phyloP scores from a whole-genome alignment of 768 basidiomycete genomes.

The Mycena epipterygia region DNA sequence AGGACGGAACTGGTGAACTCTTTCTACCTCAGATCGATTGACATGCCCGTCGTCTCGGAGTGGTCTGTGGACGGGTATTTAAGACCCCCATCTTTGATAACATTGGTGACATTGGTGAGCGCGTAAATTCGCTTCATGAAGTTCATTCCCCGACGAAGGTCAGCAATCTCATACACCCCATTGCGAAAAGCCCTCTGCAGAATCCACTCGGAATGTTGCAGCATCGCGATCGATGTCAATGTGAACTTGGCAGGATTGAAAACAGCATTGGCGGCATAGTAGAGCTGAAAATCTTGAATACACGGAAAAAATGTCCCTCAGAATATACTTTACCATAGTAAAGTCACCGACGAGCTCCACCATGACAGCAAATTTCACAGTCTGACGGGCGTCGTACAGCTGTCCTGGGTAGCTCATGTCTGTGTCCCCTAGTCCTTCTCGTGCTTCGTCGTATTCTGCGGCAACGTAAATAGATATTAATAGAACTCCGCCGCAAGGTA shows the following conservation, averaged over 20 bases:
- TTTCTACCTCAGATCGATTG: constrained; percentile 44
- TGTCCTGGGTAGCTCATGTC: background rate
- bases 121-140: constrained; percentile 52
- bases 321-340: constrained; percentile 22
- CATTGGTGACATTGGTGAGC: constrained; percentile 36
- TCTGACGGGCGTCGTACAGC: background rate
- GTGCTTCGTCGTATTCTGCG: constrained; percentile 30
- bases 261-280: constrained; percentile 50
- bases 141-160: constrained; percentile 41
- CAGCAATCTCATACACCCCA: constrained; percentile 35
- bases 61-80: constrained; percentile 40
- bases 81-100: constrained; percentile 43
- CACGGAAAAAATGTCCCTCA: background rate
- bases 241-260: constrained; percentile 52
- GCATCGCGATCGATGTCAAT: constrained; percentile 54
- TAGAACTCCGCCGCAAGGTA: background rate
- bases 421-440: constrained; percentile 22
- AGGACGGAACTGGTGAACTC: constrained; percentile 12
- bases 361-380: constrained; percentile 5
- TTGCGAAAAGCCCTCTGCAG: constrained; percentile 43
- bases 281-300: constrained; percentile 44
- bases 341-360: constrained; percentile 24
- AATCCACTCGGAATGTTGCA: constrained; percentile 52
- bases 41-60: constrained; percentile 42
- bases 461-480: background rate